Evolutionary conservation across 1,284 basidiomycete species (phyloP), one percentile per base, ranked within the genome.

Genomic region (Sphaerobolus stellatus): DNA sequence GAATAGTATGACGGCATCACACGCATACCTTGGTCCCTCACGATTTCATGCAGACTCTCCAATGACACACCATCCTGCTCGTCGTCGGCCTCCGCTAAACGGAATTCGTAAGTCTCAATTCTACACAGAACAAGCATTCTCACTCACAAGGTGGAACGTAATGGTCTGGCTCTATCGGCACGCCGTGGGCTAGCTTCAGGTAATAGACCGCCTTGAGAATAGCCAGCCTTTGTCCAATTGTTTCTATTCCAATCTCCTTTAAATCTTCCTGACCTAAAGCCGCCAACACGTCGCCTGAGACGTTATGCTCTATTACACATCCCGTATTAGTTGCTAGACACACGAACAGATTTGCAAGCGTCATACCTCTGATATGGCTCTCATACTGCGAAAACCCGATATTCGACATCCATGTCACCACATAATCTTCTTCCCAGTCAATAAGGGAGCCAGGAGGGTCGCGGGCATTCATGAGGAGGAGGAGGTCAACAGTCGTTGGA

Each of bases 141-240:
- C 48, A 74, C 90, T 66, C 68, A 94, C 94, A 94, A 61, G 91
- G 92, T 22, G 94, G 94, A 25, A 93, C 80, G 72, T 94, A 98
- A 63, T 93, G 83, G 59, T 92, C 90, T 36, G 88, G 78, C 54
- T 91, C 90, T 59, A 97, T 83, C 44, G 90, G 86, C 49, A 98
- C 77, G 60, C 86, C 85, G 64, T 94, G 82, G 2, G 84, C 83
- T 50, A 93, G 73, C 71, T 98, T 98, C 61, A 92, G 75, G 58
- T 86, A 83, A 74, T 95, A 97, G 56, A 97, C 85, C 47, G 89
- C 86, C 69, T 93, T 93, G 64, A 98, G 82, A 59, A 98, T 92
- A 30, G 88, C 79, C 22, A 98, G 74, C 46, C 94, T 78, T 71
- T 96, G 93, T 7, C 94, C 94, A 60, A 97, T 82, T 33, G 88